Evolutionary conservation across 1,284 basidiomycete genomes (phyloP), one percentile per base, ranked within the genome.

Genomic region (Malassezia caprae): DNA sequence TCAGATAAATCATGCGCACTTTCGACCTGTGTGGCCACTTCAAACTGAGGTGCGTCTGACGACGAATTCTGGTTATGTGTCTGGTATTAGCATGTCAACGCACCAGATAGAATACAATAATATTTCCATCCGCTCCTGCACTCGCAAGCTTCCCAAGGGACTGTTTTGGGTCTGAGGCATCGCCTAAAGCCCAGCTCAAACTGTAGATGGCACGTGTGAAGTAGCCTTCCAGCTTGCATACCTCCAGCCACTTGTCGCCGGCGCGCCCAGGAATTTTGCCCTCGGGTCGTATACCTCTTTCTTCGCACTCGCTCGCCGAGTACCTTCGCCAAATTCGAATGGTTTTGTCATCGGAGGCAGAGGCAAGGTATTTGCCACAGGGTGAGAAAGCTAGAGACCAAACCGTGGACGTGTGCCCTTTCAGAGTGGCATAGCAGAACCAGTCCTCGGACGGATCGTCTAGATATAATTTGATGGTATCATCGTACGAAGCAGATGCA

Each of bases 361-460:
- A 87, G 0, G 90, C 90, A 23, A 99, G 82, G 73, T 85, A 93
- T 47, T 79, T 78, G 1, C 89, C 89, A 53, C 82, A 80, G 1
- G 85, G 91, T 8, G 86, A 84, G 73, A 81, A 82, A 1, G 86
- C 82, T 32, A 96, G 72, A 0, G 84, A 81, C 94, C 94, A 99
- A 7, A 99, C 90, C 0, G 94, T 98, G 5, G 69, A 69, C 0
- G 80, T 77, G 67, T 90, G 86, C 2, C 88, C 88, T 0, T 81
- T 81, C 3, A 94, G 79, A 0, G 88, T 90, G 52, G 83, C 76
- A 64, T 88, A 87, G 68, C 85, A 86, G 74, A 83, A 90, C 90
- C 94, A 96, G 75, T 98, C 93, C 63, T 93, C 90, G 19, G 83
- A 82, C 0, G 90, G 89, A 74, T 98, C 93, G 73, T 96, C 91